phyloP scores from a whole-genome alignment of 2,329 filamentous ascomycete genomes.

The Aspergillus melleus region DNA sequence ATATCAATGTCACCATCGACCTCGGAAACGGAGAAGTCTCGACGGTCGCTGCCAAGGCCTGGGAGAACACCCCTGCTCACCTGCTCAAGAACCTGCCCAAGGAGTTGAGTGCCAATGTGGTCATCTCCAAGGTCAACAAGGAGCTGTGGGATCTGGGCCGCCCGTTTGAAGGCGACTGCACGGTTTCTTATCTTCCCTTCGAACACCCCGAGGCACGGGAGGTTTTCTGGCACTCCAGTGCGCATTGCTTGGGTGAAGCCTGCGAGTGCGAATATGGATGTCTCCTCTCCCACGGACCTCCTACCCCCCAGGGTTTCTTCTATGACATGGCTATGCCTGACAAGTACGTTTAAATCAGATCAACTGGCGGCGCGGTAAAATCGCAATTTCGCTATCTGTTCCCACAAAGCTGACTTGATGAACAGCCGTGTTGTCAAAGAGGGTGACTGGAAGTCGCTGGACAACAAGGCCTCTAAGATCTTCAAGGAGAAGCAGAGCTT shows the following conservation, averaged over 20 bases:
- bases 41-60: constrained; percentile 67
- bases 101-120: constrained; percentile 75
- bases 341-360: constrained; percentile 42
- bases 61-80: constrained; percentile 88
- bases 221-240: constrained; percentile 97
- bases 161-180: constrained; percentile 84
- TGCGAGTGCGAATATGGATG: constrained; percentile 88
- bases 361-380: background rate
- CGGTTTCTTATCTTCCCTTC: constrained; percentile 81
- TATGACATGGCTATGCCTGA: constrained; percentile 90
- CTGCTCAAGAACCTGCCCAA: constrained; percentile 78
- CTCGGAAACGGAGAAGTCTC: constrained; percentile 43
- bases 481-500: constrained; percentile 98
- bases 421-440: constrained; percentile 64
- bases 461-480: constrained; percentile 75
- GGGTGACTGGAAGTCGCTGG: constrained; percentile 80
- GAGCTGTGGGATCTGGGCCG: constrained; percentile 91
- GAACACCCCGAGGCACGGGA: constrained; percentile 75
- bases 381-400: background rate
- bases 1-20: constrained; percentile 52
- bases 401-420: constrained; percentile 17
- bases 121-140: constrained; percentile 82
- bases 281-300: constrained; percentile 89
- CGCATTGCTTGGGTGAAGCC: constrained; percentile 93
- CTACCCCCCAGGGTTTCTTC: constrained; percentile 90